Base-by-base conservation (phyloP, 116 monocot genomes). In the Dioscorea cayenensis region DNA sequence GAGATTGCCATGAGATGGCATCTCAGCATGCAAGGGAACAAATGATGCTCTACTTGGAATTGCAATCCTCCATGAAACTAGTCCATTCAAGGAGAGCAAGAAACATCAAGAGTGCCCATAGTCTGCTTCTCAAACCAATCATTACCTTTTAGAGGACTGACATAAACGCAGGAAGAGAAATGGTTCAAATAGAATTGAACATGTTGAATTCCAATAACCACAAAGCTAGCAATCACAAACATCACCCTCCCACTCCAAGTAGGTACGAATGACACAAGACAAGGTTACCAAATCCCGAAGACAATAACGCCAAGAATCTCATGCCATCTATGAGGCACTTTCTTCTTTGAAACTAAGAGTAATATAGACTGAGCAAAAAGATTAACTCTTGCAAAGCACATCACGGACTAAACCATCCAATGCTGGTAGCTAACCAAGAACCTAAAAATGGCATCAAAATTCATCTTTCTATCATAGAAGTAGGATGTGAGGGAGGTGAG, bases 11-110 rank as follows among this genome's bases (percentile, higher is more conserved):
- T 51, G 14, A 79, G 69, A 6, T 82, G 81, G 79, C 81, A 74
- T n/a, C 84, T 32, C 8, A 82, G 88, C n/a, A 88, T 48, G 5
- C 84, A 51, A 10, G 84, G 88, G 73, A 88, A 88, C 58, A 84
- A 49, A 60, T 84, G 84, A 72, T 84, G 88, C 77, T 88, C 88
- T 18, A 84, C 63, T 71, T 88, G 84, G 64, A 84, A 88, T 66
- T 88, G 84, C 49, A 88, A 62, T 3, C 84, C 88, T 10, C 88
- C 88, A 32, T 79, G 84, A 79, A 88, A 88, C 82, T 84, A 88
- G 63, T 88, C 88, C 88, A 87, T 84, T 75, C 78, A 87, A 2
- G 84, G 76, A 0, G 87, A 14, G 84, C 84, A 1, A 65, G 5
- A 14, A n/a, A n/a, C n/a, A n/a, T n/a, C n/a, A n/a, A n/a, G n/a